Evolutionary conservation across 768 basidiomycete genomes (phyloP), one percentile per base, ranked within the genome.

Genomic region (Sutorius australiensis): DNA sequence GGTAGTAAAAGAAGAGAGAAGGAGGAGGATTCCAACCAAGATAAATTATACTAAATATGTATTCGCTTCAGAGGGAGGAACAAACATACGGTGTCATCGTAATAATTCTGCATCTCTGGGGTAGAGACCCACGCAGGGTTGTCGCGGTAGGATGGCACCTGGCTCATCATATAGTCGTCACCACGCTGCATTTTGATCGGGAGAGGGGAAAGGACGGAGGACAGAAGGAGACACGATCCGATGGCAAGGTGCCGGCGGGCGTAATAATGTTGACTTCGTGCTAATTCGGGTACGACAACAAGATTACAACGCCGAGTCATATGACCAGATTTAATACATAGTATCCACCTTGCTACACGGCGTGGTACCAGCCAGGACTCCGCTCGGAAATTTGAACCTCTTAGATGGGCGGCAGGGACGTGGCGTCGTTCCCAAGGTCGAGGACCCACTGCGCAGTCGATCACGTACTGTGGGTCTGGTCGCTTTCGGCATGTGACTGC

Each of bases 21-120:
- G 36, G 24, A 32, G 6, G 19, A 13, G 33, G 0, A 33, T 40
- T 7, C 14, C 47, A 53, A 48, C 28, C 28, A 38, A 0, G 3
- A 39, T 10, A 17, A 38, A 43, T 55, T 53, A 51, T 51, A 54
- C 41, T 21, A 42, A 33, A 43, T 50, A 54, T 41, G 31, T 50
- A 34, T 38, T 42, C 37, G 50, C 44, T 49, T 50, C 33, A 27
- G 31, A 31, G 11, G 31, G 31, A 24, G 19, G 34, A 13, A 37
- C 30, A 32, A 50, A 46, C 57, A 52, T 47, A 66, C 62, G 17
- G 60, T 51, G 46, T 68, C 61, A 21, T 71, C 69, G 50, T 69
- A 66, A 50, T 67, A 69, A 38, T 48, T 47, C 32, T 71, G 67
- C 39, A 69, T 46, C 16, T 69, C 68, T 17, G 67, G 56, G 2